A percentile compares a stretch with the other conserved stretches of the same genome.
These are phyloP conservation scores for Talaromyces sp. DNA, from an alignment of 2,329 filamentous ascomycete species.

Conservation along the genomic window DNA sequence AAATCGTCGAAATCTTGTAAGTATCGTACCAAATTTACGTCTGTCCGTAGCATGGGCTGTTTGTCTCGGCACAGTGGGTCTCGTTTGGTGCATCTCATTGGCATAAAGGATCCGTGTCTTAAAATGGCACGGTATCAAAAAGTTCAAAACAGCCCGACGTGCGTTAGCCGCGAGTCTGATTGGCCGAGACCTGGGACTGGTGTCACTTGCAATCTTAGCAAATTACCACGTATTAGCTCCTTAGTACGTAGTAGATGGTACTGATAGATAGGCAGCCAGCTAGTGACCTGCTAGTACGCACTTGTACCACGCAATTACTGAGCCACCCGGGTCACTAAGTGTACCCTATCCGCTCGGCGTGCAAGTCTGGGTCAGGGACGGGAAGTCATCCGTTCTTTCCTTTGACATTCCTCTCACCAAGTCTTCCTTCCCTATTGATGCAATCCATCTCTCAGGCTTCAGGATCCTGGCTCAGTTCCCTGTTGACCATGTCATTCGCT, in stretches of 20 bases:
- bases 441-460: slow-evolving; percentile 9
- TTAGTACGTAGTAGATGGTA: too few species aligned
- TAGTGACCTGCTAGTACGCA: neutral
- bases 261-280: neutral
- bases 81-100: neutral
- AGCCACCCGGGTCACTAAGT: neutral
- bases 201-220: slow-evolving; percentile 4
- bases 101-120: neutral
- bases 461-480: slow-evolving; percentile 6
- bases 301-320: neutral
- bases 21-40: slow-evolving; percentile 1
- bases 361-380: slow-evolving; percentile 11
- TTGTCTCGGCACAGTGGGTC: neutral
- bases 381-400: neutral
- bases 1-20: neutral
- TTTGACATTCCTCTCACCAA: neutral
- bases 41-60: neutral
- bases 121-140: slow-evolving; percentile 2
- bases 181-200: neutral
- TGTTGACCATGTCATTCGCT: slow-evolving; percentile 19
- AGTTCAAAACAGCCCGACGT: neutral
- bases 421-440: neutral
- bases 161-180: neutral
- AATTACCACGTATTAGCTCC: neutral
- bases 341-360: neutral